Conservation (phyloP, 352 stramenopile species). For the Discostella stelligera region DNA sequence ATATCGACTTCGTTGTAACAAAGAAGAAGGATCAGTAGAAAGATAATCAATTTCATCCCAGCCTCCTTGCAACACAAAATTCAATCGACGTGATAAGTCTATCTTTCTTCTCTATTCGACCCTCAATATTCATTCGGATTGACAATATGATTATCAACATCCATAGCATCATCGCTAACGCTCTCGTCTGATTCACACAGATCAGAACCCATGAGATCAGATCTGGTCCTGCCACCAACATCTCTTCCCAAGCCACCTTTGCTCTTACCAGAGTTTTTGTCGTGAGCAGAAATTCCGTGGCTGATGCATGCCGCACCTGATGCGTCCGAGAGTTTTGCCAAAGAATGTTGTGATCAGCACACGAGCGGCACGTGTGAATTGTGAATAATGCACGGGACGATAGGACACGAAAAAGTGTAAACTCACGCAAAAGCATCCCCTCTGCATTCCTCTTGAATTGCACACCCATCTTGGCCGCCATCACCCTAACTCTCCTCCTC, state of each 20-base stretch:
- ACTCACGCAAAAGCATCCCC: slow-evolving; percentile 51
- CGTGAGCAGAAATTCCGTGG: slow-evolving; percentile 30
- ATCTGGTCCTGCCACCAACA: neutral
- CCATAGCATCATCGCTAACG: slow-evolving; percentile 42
- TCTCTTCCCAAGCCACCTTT: slow-evolving; percentile 9
- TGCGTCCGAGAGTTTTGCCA: neutral
- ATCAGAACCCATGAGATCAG: slow-evolving; percentile 22
- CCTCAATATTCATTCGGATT: slow-evolving; percentile 52
- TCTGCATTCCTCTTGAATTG: slow-evolving; percentile 46
- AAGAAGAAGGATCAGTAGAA: no score
- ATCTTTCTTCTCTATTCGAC: neutral
- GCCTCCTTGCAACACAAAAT: neutral
- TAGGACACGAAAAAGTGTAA: neutral
- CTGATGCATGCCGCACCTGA: slow-evolving; percentile 42
- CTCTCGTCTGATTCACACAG: slow-evolving; percentile 32
- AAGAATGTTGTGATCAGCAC: neutral
- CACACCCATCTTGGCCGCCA: slow-evolving; percentile 43
- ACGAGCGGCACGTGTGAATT: neutral
- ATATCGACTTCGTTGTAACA: no score
- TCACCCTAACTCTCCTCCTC: slow-evolving; percentile 31
- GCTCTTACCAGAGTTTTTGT: slow-evolving; percentile 22
- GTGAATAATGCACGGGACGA: neutral
- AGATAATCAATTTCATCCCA: no score
- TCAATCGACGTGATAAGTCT: neutral
- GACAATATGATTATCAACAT: slow-evolving; percentile 33